Conservation (phyloP, 192 early-diverging fungal genomes). For the Coemansia sp. region DNA sequence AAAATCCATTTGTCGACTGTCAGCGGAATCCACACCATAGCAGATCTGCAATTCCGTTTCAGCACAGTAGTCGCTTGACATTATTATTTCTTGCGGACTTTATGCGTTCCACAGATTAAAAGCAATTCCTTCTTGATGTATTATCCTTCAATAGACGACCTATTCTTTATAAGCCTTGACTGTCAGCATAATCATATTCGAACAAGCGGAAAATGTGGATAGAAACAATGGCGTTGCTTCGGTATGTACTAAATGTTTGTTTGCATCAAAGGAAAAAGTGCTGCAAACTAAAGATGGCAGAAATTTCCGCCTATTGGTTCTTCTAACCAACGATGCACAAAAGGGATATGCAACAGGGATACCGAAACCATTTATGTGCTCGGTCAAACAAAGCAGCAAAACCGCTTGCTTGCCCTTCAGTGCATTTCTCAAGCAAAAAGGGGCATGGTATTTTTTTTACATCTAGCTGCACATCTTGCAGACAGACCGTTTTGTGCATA, state of each 20-base stretch:
- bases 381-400: not conserved
- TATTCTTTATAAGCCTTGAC: not conserved
- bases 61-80: not conserved
- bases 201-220: not conserved
- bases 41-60: conserved; percentile 3
- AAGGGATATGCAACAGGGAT: not conserved
- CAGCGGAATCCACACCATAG: not conserved
- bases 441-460: not conserved
- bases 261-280: not conserved
- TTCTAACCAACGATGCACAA: not conserved
- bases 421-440: not conserved
- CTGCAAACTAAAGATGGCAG: not conserved
- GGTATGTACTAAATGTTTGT: not conserved
- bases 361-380: not conserved
- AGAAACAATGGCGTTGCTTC: not conserved
- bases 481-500: not conserved
- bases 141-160: not conserved
- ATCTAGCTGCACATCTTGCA: conserved; percentile 1
- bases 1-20: conserved; percentile 1
- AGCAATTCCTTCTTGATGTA: not conserved
- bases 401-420: no score
- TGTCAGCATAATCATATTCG: not conserved
- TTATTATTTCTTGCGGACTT: not conserved
- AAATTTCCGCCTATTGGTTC: not conserved
- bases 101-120: not conserved